phyloP scores from a whole-genome alignment of 345 rosid species.

The Salix caprea region DNA sequence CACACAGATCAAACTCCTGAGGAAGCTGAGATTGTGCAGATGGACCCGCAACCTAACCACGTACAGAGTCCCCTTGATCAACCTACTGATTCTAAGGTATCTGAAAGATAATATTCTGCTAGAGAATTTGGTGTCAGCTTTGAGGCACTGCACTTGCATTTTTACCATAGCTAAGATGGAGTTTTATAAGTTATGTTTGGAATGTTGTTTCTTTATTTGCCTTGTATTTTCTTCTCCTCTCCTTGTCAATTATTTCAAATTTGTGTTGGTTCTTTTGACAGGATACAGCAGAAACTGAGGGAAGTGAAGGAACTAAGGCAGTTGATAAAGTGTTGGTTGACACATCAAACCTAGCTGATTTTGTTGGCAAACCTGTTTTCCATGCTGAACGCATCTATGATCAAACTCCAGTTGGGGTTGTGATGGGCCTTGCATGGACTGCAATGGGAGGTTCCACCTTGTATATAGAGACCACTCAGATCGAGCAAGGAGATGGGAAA shows the following conservation, averaged over 20 bases:
- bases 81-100: constrained; percentile 40
- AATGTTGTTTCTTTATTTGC: neutral
- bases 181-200: neutral
- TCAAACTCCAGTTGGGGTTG: constrained; percentile 89
- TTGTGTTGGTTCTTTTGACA: constrained; percentile 21
- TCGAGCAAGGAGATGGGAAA: constrained; percentile 90
- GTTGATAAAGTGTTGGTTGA: constrained; percentile 64
- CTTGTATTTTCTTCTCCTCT: neutral
- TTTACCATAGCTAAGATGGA: neutral
- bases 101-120: neutral
- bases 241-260: neutral
- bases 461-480: constrained; percentile 80
- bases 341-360: constrained; percentile 61
- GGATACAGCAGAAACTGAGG: constrained; percentile 34
- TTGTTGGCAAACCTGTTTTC: constrained; percentile 92
- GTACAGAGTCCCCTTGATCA: constrained; percentile 11
- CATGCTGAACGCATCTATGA: constrained; percentile 92
- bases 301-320: constrained; percentile 28
- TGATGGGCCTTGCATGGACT: constrained; percentile 99
- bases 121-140: neutral
- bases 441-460: constrained; percentile 99
- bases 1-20: constrained; percentile 15
- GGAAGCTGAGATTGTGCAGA: constrained; percentile 18
- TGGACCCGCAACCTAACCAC: constrained; percentile 13
- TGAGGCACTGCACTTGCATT: neutral